Percentiles rank a stretch among this genome's conserved stretches.
These are phyloP conservation scores for Paramecium caudatum DNA, from an alignment of 73 alveolate species.

Conservation along the genomic window DNA sequence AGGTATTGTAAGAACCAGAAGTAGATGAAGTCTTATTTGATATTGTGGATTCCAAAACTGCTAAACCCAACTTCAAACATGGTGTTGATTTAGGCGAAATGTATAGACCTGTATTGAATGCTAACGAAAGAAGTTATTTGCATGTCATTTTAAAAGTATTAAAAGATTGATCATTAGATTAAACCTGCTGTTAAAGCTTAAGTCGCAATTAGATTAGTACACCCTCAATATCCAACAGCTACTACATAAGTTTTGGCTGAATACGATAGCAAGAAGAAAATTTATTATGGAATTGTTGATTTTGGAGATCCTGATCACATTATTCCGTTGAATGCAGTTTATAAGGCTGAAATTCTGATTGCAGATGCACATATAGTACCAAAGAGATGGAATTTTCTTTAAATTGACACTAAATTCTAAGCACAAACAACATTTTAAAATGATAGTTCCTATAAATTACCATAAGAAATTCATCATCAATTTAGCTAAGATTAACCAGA, in stretches of 20 bases:
- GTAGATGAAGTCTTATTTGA: conserved; percentile 40
- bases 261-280: conserved; percentile 9
- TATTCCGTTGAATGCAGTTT: conserved; percentile 24
- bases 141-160: conserved; percentile 43
- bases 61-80: conserved; percentile 24
- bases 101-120: background rate
- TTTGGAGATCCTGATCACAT: conserved; percentile 65
- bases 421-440: background rate
- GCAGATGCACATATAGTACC: conserved; percentile 20
- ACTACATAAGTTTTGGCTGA: conserved; percentile 56
- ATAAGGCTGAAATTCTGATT: conserved; percentile 20
- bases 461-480: conserved; percentile 3
- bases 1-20: background rate
- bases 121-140: conserved; percentile 28
- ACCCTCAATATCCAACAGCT: conserved; percentile 21
- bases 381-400: conserved; percentile 46
- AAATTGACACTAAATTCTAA: conserved; percentile 39
- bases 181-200: background rate
- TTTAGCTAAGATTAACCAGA: background rate
- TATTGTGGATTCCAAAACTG: conserved; percentile 37
- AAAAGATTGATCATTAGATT: background rate
- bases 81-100: conserved; percentile 48
- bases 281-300: conserved; percentile 64
- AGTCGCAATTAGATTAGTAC: conserved; percentile 44
- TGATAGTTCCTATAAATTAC: conserved; percentile 23